Base-by-base conservation (phyloP, 225 moss, liverwort and hornwort species). In the Lunularia cruciata region DNA sequence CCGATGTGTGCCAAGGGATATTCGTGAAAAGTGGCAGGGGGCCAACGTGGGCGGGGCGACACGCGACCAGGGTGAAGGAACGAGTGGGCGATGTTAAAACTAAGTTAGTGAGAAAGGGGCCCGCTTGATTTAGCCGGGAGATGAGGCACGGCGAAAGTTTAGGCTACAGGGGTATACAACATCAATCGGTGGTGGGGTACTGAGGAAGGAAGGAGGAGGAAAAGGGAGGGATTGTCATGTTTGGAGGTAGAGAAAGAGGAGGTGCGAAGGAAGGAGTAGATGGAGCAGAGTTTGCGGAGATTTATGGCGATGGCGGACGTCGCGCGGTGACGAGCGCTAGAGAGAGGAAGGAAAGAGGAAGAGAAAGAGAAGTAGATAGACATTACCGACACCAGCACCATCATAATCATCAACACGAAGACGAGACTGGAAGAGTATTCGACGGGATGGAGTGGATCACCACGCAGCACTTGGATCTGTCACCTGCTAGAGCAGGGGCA, bases 391-490 rank as follows among this genome's bases (percentile, higher is more conserved):
- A 23, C 36, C 67, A 52, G 67, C 22, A 47, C 22, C 22, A 47
- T 47, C n/a, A n/a, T n/a, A n/a, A n/a, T n/a, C 40, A 40, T 40
- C 67, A 52, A 25, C 52, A 67, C 67, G 67, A 67, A 26, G 67
- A 67, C 67, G 67, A 51, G 51, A 53, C 51, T 67, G 67, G 67
- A 32, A 67, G 67, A 37, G 42, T 25, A 5, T 47, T 58, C 36
- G 83, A 52, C 47, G 73, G 28, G 36, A 98, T 98, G 93, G 91
- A 93, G 89, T 98, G 96, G 96, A 82, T 83, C 58, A 85, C 90
- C 58, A 89, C 89, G 60, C 96, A 91, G 81, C 91, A 98, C 64
- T 81, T 98, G 79, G 92, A 98, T 88, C 78, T 98, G 75, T 84
- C 89, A 78, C 90, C 92, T 13, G 92, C 82, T 73, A 90, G 90